phyloP scores from a whole-genome alignment of 495 filamentous ascomycete species.

The Neurospora hispaniola region DNA sequence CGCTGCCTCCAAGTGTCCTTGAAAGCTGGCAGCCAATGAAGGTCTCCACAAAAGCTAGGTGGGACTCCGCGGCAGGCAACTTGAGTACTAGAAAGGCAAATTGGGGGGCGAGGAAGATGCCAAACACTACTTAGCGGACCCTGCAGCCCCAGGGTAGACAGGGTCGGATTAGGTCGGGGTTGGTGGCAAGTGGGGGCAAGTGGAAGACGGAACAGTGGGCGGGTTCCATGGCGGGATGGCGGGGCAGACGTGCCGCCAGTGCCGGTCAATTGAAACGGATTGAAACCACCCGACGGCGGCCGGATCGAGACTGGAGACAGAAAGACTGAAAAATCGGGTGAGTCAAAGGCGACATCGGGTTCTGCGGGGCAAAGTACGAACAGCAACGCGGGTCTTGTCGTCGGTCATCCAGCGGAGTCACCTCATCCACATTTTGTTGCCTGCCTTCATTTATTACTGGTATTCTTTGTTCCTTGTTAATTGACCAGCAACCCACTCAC shows the following conservation, averaged over 20 bases:
- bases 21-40: not conserved
- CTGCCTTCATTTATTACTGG: not conserved
- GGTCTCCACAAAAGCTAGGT: not conserved
- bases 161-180: not conserved
- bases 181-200: not conserved
- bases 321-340: not conserved
- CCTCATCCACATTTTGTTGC: not conserved
- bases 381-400: not conserved
- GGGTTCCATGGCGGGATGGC: not conserved
- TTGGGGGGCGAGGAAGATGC: not conserved
- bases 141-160: not conserved
- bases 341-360: not conserved
- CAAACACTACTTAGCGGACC: not conserved
- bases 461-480: not conserved
- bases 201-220: not conserved
- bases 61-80: not conserved
- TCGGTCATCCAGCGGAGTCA: not conserved
- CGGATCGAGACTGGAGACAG: not conserved
- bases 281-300: not conserved
- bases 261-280: not conserved
- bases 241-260: not conserved
- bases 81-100: no score
- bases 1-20: no score
- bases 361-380: not conserved
- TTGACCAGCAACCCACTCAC: not conserved